Conservation (phyloP, 2,329 filamentous ascomycete species). For the Colletotrichum limetticola region DNA sequence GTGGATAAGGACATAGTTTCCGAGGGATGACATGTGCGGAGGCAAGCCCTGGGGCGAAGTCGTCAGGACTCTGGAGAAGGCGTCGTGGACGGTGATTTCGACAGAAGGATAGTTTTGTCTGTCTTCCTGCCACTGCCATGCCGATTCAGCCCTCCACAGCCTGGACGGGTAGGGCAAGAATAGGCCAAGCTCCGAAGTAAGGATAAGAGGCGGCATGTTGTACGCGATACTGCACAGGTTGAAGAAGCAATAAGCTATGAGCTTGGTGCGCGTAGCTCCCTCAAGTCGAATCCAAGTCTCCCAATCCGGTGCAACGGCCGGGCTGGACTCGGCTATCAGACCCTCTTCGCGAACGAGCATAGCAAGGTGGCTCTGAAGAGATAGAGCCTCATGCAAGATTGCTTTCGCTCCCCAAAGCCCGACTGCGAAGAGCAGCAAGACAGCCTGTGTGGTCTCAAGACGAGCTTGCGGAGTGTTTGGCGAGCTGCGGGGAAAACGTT, state of each 20-base stretch:
- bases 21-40: slow-evolving; percentile 66
- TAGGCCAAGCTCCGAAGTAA: slow-evolving; percentile 70
- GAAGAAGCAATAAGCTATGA: slow-evolving; percentile 71
- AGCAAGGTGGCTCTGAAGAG: slow-evolving; percentile 67
- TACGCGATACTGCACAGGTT: slow-evolving; percentile 72
- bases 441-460: slow-evolving; percentile 73
- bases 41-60: slow-evolving; percentile 60
- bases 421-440: slow-evolving; percentile 69
- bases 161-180: slow-evolving; percentile 64
- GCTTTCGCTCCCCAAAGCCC: slow-evolving; percentile 71
- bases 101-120: slow-evolving; percentile 60
- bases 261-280: slow-evolving; percentile 66
- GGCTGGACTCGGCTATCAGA: slow-evolving; percentile 58
- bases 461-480: slow-evolving; percentile 68
- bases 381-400: slow-evolving; percentile 69
- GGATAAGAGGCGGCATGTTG: slow-evolving; percentile 66
- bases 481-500: slow-evolving; percentile 51
- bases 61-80: slow-evolving; percentile 65
- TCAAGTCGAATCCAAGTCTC: slow-evolving; percentile 70
- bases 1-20: slow-evolving; percentile 78
- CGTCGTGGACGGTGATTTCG: slow-evolving; percentile 67
- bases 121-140: slow-evolving; percentile 70
- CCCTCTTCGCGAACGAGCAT: slow-evolving; percentile 69
- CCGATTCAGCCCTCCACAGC: slow-evolving; percentile 66
- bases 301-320: slow-evolving; percentile 62